phyloP scores from a whole-genome alignment of 106 monocot genomes.

The Dendrobium officinale region DNA sequence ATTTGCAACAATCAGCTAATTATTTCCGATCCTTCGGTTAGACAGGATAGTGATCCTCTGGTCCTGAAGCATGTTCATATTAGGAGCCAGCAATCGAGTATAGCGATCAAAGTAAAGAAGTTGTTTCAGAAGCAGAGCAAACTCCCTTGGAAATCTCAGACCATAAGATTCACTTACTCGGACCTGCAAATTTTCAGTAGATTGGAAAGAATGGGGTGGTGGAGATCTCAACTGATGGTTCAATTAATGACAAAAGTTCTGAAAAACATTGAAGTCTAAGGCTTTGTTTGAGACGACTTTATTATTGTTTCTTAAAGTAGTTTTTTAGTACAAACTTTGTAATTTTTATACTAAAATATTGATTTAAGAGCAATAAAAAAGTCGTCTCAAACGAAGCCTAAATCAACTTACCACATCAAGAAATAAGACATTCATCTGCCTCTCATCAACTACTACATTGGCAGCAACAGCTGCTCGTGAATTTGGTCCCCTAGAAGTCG shows the following conservation, averaged over 20 bases:
- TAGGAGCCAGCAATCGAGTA: conserved; percentile 76
- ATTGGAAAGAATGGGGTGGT: too few relatives aligned
- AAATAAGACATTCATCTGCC: conserved; percentile 95
- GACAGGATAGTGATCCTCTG: conserved; percentile 66
- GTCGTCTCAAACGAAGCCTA: background rate
- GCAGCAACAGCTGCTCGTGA: conserved; percentile 70
- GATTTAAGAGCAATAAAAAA: too few relatives aligned
- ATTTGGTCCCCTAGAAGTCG: conserved; percentile 57
- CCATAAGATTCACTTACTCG: conserved; percentile 92
- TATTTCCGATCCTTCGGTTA: conserved; percentile 20
- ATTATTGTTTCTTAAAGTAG: too few relatives aligned
- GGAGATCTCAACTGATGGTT: too few relatives aligned
- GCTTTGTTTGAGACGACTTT: too few relatives aligned
- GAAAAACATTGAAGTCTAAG: too few relatives aligned
- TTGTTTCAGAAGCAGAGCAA: conserved; percentile 91
- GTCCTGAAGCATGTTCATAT: conserved; percentile 89
- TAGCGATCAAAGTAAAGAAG: conserved; percentile 93
- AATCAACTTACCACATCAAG: conserved; percentile 68
- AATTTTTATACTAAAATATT: too few relatives aligned
- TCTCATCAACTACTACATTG: conserved; percentile 74
- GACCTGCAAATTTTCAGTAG: conserved; percentile 35
- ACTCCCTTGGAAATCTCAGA: conserved; percentile 79
- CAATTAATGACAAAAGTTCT: too few relatives aligned
- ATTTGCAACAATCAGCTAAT: too few relatives aligned
- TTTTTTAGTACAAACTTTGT: too few relatives aligned